Percentiles rank a stretch among this genome's conserved stretches.
phyloP scores from a whole-genome alignment of 2,329 filamentous ascomycete species.

The Fusarium sp. region DNA sequence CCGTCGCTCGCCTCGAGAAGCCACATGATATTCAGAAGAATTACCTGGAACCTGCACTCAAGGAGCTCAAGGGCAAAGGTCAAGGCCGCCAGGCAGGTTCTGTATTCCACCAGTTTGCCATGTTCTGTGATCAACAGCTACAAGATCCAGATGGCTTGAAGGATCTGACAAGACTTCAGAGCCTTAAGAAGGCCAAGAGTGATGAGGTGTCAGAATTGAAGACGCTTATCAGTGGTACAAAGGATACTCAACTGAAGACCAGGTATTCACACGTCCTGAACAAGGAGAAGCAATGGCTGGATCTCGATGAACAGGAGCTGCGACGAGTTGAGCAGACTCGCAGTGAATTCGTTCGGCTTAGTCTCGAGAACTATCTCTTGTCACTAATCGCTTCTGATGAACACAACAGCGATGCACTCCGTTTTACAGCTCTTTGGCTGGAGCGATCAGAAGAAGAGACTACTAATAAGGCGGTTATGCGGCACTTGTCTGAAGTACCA shows the following conservation, averaged over 20 bases:
- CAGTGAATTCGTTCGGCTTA: slow-evolving; percentile 85
- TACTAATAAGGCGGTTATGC: slow-evolving; percentile 81
- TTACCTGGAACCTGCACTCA: slow-evolving; percentile 86
- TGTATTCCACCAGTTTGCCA: slow-evolving; percentile 94
- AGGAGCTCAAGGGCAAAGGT: slow-evolving; percentile 76
- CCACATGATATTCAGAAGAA: slow-evolving; percentile 89
- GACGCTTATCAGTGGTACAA: slow-evolving; percentile 63
- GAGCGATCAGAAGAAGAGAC: slow-evolving; percentile 81
- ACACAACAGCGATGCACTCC: slow-evolving; percentile 88
- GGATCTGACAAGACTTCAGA: slow-evolving; percentile 84
- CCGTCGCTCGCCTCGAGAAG: slow-evolving; percentile 89
- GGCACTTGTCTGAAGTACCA: slow-evolving; percentile 78
- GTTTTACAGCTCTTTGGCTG: slow-evolving; percentile 95
- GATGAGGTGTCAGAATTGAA: slow-evolving; percentile 83
- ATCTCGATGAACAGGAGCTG: slow-evolving; percentile 90
- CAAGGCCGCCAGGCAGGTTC: slow-evolving; percentile 81
- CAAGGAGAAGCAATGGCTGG: slow-evolving; percentile 87
- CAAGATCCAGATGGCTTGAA: slow-evolving; percentile 87
- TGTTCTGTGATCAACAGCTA: slow-evolving; percentile 94
- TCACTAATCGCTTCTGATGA: slow-evolving; percentile 87
- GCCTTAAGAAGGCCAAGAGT: slow-evolving; percentile 81
- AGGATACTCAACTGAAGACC: slow-evolving; percentile 63
- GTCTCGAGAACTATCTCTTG: slow-evolving; percentile 91
- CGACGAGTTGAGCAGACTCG: slow-evolving; percentile 80
- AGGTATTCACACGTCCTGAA: slow-evolving; percentile 70